Evolutionary conservation across 768 basidiomycete genomes (phyloP).

Genomic region (Tylopilus sp.): DNA sequence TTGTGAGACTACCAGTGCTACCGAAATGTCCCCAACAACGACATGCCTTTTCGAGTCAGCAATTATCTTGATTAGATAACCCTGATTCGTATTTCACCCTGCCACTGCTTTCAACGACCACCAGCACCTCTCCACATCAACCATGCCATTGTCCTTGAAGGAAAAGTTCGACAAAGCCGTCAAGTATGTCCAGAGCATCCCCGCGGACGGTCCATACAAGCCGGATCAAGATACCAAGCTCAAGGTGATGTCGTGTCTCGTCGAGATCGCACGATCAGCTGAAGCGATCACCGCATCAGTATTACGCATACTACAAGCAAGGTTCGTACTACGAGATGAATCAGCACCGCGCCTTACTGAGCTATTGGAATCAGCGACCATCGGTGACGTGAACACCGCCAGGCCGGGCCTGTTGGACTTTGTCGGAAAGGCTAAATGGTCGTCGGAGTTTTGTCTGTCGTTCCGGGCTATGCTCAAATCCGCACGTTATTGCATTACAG

Average conservation of each 20-base stretch:
- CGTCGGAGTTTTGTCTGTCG: conserved; percentile 5
- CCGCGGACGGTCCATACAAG: conserved; percentile 70
- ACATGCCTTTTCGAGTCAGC: conserved; percentile 12
- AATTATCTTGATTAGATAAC: conserved; percentile 19
- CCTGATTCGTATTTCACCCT: not conserved
- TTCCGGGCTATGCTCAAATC: not conserved
- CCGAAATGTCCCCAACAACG: conserved; percentile 7
- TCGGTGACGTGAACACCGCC: conserved; percentile 65
- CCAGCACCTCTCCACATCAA: conserved; percentile 14
- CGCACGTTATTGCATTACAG: conserved; percentile 36
- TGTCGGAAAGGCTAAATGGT: conserved; percentile 90
- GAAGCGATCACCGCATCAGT: conserved; percentile 45
- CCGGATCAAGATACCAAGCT: conserved; percentile 75
- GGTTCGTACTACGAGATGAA: conserved; percentile 41
- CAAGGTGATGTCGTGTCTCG: conserved; percentile 48
- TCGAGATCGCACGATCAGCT: conserved; percentile 5
- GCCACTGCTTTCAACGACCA: not conserved
- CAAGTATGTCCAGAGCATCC: conserved; percentile 59
- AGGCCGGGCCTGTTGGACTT: conserved; percentile 83
- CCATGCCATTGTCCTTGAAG: conserved; percentile 47
- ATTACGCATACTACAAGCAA: conserved; percentile 95
- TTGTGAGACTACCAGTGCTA: not conserved
- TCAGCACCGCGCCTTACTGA: not conserved
- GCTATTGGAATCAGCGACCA: conserved; percentile 50
- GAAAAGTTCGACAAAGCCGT: conserved; percentile 78